phyloP scores from a whole-genome alignment of 768 basidiomycete genomes.

The Boletellus ananiceps region DNA sequence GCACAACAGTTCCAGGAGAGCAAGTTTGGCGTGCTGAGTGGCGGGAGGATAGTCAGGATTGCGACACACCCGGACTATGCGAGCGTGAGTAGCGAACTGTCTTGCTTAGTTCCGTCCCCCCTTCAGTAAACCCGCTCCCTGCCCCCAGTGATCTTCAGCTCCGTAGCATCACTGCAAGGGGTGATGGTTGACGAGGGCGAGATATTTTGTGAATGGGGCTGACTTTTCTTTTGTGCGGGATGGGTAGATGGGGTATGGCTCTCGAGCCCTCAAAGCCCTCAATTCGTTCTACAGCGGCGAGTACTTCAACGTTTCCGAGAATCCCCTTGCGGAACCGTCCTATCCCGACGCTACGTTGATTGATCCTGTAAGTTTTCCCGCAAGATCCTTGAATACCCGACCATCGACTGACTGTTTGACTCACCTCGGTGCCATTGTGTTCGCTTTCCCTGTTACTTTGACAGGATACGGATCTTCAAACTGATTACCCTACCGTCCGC shows the following conservation, averaged over 20 bases:
- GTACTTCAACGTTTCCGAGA: constrained; percentile 81
- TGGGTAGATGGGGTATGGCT: constrained; percentile 92
- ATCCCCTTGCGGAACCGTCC: constrained; percentile 38
- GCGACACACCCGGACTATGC: constrained; percentile 96
- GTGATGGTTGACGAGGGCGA: background rate
- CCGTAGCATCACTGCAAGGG: background rate
- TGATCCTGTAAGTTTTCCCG: constrained; percentile 36
- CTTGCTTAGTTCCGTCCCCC: background rate
- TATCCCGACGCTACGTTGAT: constrained; percentile 57
- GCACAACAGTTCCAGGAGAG: constrained; percentile 95
- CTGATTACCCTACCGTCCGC: constrained; percentile 73
- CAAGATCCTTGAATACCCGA: background rate
- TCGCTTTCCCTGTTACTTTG: background rate
- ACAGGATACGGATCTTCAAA: constrained; percentile 56
- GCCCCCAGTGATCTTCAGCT: background rate
- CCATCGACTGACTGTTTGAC: background rate
- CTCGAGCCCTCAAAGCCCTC: constrained; percentile 79
- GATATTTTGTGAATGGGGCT: background rate
- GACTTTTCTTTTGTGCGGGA: background rate
- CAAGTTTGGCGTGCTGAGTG: constrained; percentile 87
- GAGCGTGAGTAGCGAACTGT: constrained; percentile 49
- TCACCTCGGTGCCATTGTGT: background rate
- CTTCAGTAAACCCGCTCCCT: background rate
- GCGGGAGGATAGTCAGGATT: constrained; percentile 86
- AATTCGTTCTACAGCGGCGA: constrained; percentile 93